Evolutionary conservation across 306 rosid species (phyloP).

Genomic region (Corylus heterophylla): DNA sequence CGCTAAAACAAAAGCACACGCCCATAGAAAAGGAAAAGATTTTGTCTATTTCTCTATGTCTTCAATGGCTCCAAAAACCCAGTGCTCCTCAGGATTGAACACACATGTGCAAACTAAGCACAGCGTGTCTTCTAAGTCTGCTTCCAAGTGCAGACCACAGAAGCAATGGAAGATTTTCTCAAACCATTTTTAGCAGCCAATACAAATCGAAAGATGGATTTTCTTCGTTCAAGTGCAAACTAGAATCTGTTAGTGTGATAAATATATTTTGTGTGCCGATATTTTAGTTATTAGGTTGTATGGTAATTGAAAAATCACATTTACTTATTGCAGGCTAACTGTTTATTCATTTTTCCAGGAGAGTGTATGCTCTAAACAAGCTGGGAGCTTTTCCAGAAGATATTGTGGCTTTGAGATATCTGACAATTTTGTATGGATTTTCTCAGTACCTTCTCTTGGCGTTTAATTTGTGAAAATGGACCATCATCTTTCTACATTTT

Average conservation of each 20-base stretch:
- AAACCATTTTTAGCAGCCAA: neutral
- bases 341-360: slow-evolving; percentile 20
- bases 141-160: neutral
- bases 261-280: neutral
- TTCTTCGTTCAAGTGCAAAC: neutral
- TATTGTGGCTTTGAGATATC: slow-evolving; percentile 13
- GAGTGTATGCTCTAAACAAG: slow-evolving; percentile 13
- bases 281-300: neutral
- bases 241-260: neutral
- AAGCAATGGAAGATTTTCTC: neutral
- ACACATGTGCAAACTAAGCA: neutral
- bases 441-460: neutral
- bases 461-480: neutral
- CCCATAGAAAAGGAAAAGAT: no score
- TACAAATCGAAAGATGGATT: neutral
- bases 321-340: neutral
- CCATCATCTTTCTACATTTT: neutral
- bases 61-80: no score
- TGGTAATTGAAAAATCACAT: neutral
- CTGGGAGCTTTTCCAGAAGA: slow-evolving; percentile 18
- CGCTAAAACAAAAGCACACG: no score
- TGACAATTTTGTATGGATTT: slow-evolving; percentile 18
- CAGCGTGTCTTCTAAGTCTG: neutral
- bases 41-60: no score
- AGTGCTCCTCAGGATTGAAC: neutral